Evolutionary conservation across 73 alveolate genomes (phyloP).

Genomic region (Halteria grandinella): DNA sequence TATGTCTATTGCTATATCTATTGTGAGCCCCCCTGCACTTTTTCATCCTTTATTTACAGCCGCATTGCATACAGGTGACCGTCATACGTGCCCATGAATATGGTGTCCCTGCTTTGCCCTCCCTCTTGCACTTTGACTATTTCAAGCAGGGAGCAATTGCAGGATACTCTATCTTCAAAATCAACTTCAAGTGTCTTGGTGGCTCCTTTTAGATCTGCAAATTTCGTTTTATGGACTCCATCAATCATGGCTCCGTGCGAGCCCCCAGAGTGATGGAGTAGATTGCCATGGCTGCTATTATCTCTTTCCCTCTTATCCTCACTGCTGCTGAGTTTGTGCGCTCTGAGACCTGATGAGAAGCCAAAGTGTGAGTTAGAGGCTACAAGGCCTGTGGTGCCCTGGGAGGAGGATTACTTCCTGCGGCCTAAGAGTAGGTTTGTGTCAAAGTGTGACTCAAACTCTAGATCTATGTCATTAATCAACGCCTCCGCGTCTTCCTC

Average conservation of each 20-base stretch:
- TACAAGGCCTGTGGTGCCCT: no score
- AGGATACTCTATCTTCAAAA: conserved; percentile 22
- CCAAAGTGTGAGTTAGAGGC: no score
- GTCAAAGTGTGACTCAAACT: conserved; percentile 33
- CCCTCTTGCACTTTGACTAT: background rate
- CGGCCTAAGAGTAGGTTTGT: conserved; percentile 5
- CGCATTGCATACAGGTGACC: conserved; percentile 16
- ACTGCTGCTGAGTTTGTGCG: no score
- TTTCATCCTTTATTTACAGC: conserved; percentile 21
- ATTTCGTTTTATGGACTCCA: no score
- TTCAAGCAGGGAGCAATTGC: conserved; percentile 45
- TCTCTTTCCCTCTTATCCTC: no score
- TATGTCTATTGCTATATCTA: no score
- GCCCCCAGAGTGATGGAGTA: no score
- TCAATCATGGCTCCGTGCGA: no score
- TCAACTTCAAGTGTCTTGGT: conserved; percentile 19
- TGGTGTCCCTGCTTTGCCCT: conserved; percentile 3
- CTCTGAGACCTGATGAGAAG: no score
- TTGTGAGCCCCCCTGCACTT: background rate
- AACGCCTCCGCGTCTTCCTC: conserved; percentile 44
- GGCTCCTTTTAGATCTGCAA: no score
- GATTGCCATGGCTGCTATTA: no score
- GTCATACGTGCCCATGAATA: conserved; percentile 48
- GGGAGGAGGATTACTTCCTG: no score
- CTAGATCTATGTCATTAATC: conserved; percentile 41